Evolutionary conservation across 345 rosid genomes (phyloP), one percentile per base, ranked within the genome.

Genomic region (Populus davidiana): DNA sequence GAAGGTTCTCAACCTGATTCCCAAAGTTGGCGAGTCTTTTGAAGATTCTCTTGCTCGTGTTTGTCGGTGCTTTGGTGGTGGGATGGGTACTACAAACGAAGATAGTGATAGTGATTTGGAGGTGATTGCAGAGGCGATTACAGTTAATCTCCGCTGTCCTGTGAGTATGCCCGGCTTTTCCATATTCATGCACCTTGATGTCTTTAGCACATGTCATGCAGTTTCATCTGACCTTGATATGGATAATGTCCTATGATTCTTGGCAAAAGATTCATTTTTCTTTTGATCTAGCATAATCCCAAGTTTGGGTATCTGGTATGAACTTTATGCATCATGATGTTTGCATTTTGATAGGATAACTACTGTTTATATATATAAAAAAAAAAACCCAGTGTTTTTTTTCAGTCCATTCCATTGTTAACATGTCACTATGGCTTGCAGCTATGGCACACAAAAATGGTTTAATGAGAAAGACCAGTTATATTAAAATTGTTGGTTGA

Each of bases 81-180:
- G 86, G 71, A 71, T 71, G 72, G 71, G 76, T 54, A 38, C 76
- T 23, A 69, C 33, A 54, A 71, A 69, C 21, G 81, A 78, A 27
- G 85, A 85, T 70, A 66, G 82, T 73, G 88, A 85, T 61, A 85
- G 86, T 50, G 88, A 85, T 76, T 47, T 85, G 73, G 84, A 85
- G 83, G 85, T 85, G 38, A 74, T 85, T 70, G 82, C 88, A 85
- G 88, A 85, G 67, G 76, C 84, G n/a, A 44, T 85, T 76, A 50
- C 78, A 1, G 83, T 85, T 67, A 78, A 70, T 44, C 84, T 85
- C 11, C 88, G 88, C 17, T 85, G 88, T 62, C 88, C 88, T 44
- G 88, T 85, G 74, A 82, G 87, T 79, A 29, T 41, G 21, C 63
- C 29, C 36, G 33, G 36, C 33, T 69, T 54, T 35, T 6, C 16